These are phyloP conservation scores for Populus hybrid DNA, from an alignment of 441 rosid genomes.

Conservation along the genomic window DNA sequence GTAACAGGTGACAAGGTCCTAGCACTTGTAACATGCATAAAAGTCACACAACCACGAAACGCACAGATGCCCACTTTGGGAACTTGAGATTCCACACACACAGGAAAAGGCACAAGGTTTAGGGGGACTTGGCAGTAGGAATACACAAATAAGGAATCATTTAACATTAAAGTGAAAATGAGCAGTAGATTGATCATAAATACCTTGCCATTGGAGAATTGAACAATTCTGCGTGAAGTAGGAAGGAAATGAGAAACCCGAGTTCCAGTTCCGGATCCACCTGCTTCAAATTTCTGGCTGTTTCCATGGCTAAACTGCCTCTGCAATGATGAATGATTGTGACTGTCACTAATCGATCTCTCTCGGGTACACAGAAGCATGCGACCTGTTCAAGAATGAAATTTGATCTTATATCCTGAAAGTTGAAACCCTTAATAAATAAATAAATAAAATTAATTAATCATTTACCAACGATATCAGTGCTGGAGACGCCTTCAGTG, in stretches of 20 bases:
- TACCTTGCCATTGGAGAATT: conserved; percentile 76
- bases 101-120: too few species aligned
- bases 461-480: conserved; percentile 52
- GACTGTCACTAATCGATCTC: conserved; percentile 50
- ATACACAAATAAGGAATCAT: neutral
- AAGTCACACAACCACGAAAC: neutral
- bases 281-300: conserved; percentile 55
- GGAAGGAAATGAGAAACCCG: conserved; percentile 76
- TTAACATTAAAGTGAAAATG: neutral
- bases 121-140: neutral
- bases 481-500: conserved; percentile 69
- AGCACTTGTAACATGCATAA: neutral
- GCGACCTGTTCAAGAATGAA: conserved; percentile 40
- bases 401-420: neutral
- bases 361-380: conserved; percentile 79
- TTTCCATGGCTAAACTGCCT: conserved; percentile 75
- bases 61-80: too few species aligned
- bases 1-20: too few species aligned
- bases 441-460: neutral
- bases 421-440: neutral
- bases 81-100: too few species aligned
- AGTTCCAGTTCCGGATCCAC: conserved; percentile 54
- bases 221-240: conserved; percentile 78
- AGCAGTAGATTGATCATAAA: neutral
- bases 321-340: conserved; percentile 61